Base-by-base conservation (phyloP, 1,284 basidiomycete genomes). In the Violaceomyces palustris region DNA sequence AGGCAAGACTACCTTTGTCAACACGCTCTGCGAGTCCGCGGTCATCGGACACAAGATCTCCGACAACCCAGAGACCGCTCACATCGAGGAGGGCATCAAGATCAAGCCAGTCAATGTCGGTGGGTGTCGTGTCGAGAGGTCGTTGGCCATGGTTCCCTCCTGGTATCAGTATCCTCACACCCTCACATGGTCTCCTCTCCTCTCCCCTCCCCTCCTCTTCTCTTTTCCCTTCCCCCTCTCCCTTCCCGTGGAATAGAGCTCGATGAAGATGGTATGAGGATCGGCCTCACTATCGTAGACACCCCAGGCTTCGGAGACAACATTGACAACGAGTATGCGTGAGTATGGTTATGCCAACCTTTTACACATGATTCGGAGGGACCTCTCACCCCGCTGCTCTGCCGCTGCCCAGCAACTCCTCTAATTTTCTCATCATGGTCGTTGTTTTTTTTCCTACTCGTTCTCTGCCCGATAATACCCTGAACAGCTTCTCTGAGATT, bases 221-320 rank as follows among this genome's bases (percentile, higher is more conserved):
- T 15, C 27, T 42, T 31, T 27, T 25, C 12, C 34, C 29, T 21
- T 36, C 38, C 4, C 42, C 19, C 38, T 35, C 21, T n/a, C 23
- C 17, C 4, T 9, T 35, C 15, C 17, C 21, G 22, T 15, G 18
- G 45, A 50, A 23, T 69, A 90, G 93, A 99, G 76, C 83, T 99
- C 50, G 94, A 98, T 68, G 93, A 98, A 75, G 94, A 99, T 64
- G 94, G 94, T 32, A 88, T 97, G 59, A 87, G 93, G 63, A 96
- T 99, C 73, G 90, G 92, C 22, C 79, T 99, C 61, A 98, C 94
- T 39, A 90, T 99, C 60, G 92, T 98, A 29, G 94, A 99, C 76
- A 98, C 94, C 1, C 94, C 94, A 45, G 94, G 94, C 36, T 98
- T 98, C 67, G 94, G 93, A 38, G 92, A 97, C 77, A 93, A 93